phyloP scores from a whole-genome alignment of 2,329 filamentous ascomycete species.

The Cryphonectria japonica region DNA sequence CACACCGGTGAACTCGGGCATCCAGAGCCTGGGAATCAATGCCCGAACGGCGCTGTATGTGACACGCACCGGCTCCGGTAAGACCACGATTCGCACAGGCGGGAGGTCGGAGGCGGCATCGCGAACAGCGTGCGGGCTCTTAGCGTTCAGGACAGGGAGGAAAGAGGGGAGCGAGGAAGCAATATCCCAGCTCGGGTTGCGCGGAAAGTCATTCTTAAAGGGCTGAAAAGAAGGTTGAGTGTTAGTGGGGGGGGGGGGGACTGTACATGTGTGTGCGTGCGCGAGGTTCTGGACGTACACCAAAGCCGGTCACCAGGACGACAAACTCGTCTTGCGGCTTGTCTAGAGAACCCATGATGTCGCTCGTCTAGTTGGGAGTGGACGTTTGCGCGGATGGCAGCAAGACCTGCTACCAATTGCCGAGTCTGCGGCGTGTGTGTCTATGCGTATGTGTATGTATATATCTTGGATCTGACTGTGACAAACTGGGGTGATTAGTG shows the following conservation, averaged over 20 bases:
- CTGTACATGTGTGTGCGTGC: neutral
- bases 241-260: constrained; percentile 10
- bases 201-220: constrained; percentile 70
- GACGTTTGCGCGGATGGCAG: neutral
- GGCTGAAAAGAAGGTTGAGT: constrained; percentile 55
- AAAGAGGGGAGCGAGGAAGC: constrained; percentile 67
- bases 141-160: constrained; percentile 57
- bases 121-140: constrained; percentile 40
- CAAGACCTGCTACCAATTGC: neutral
- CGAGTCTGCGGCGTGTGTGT: neutral
- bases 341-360: constrained; percentile 36
- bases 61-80: constrained; percentile 71
- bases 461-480: neutral
- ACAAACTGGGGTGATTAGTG: neutral
- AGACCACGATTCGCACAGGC: constrained; percentile 64
- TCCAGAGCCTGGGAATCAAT: constrained; percentile 67
- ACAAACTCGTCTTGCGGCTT: constrained; percentile 53
- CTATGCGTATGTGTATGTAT: neutral
- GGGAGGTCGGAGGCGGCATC: constrained; percentile 42
- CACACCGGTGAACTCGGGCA: constrained; percentile 41
- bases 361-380: neutral
- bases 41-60: constrained; percentile 69
- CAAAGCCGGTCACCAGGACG: constrained; percentile 65
- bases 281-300: constrained; percentile 46
- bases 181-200: constrained; percentile 84